Conservation (phyloP, 2,329 filamentous ascomycete genomes). For the Leptographium galeiforme region DNA sequence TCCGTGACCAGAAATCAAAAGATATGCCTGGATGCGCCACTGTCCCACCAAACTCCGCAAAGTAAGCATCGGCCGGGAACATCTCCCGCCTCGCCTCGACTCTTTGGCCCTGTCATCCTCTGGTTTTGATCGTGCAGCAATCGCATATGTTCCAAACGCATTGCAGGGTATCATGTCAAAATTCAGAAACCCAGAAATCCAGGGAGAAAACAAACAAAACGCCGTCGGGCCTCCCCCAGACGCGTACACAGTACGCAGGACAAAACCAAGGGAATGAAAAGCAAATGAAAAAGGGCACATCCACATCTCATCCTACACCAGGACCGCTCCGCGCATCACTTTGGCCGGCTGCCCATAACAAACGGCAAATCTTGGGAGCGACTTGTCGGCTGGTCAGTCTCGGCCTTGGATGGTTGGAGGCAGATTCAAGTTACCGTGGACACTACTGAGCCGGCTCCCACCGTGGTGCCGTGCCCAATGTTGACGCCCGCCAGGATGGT, state of each 20-base stretch:
- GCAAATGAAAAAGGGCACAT: neutral
- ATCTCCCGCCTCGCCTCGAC: neutral
- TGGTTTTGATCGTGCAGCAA: constrained; percentile 6
- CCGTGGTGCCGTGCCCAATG: constrained; percentile 64
- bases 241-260: neutral
- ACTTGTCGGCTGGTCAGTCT: constrained; percentile 5
- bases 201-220: neutral
- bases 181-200: neutral
- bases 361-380: constrained; percentile 12
- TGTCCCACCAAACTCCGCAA: neutral
- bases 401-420: neutral
- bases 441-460: constrained; percentile 76
- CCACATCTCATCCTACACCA: neutral
- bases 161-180: constrained; percentile 15
- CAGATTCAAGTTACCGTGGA: constrained; percentile 42
- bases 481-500: constrained; percentile 67
- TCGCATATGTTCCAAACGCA: constrained; percentile 3
- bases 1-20: neutral
- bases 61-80: neutral
- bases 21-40: neutral
- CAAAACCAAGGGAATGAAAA: neutral
- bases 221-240: no score
- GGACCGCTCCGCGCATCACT: constrained; percentile 9
- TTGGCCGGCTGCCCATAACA: constrained; percentile 13
- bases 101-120: neutral